phyloP scores from a whole-genome alignment of 148 eudicot species.

The Rhododendron vialii region DNA sequence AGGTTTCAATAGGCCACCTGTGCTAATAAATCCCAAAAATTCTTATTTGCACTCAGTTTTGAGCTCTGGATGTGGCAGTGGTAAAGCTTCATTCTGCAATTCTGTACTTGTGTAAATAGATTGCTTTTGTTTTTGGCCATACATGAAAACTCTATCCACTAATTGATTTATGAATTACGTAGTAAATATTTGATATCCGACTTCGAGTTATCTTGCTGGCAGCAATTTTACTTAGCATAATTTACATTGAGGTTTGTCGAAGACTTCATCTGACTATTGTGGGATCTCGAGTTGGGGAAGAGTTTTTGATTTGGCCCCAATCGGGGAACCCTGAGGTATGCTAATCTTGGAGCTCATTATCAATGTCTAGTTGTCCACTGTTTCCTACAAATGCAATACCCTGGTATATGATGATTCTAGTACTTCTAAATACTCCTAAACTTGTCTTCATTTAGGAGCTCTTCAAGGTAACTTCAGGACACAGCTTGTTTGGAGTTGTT shows the following conservation, averaged over 20 bases:
- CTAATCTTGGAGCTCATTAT: conserved; percentile 8
- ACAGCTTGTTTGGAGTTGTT: conserved; percentile 77
- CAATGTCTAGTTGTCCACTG: not conserved
- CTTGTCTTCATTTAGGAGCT: conserved; percentile 56
- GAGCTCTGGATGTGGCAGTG: conserved; percentile 69
- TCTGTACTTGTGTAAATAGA: conserved; percentile 1
- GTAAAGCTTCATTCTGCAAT: conserved; percentile 30
- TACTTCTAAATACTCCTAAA: not conserved
- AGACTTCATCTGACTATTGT: conserved; percentile 85
- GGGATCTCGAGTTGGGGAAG: conserved; percentile 95
- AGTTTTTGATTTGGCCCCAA: conserved; percentile 92
- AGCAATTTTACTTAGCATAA: conserved; percentile 84
- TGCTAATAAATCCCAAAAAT: conserved; percentile 64
- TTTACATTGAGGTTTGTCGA: conserved; percentile 85
- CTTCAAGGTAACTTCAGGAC: conserved; percentile 75
- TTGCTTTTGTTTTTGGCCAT: not conserved
- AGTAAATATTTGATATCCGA: conserved; percentile 12
- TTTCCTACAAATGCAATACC: not conserved
- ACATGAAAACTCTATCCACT: not conserved
- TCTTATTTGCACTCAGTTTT: conserved; percentile 79
- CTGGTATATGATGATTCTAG: conserved; percentile 9
- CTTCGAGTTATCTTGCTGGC: conserved; percentile 28
- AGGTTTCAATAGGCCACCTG: conserved; percentile 68
- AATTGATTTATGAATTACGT: not conserved
- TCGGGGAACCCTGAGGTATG: conserved; percentile 75